Evolutionary conservation across 805 yeast genomes (phyloP), one percentile per base, ranked within the genome.

Genomic region (Lipomyces oligophaga): DNA sequence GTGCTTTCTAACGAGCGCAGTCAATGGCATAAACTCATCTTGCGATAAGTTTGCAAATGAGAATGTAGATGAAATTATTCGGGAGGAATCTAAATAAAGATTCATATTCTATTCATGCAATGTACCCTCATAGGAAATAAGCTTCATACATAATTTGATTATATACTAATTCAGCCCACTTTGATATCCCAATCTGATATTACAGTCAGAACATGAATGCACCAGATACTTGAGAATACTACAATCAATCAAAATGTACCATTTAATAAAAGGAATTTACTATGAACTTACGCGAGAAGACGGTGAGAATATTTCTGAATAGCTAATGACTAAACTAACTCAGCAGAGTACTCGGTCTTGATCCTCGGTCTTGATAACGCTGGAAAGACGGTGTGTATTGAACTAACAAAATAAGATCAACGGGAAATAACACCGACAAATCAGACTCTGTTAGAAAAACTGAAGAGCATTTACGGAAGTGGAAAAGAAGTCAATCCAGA

Each of bases 331-430:
- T n/a, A 21, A 6, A 18, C 15, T 22, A 10, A 28, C 15, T 10
- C 30, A 21, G 7, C 36, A 71, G 86, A 83, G 64, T 85, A 85
- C 61, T 79, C 88, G 1, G 76, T 85, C 2, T 73, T 90, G 38
- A 85, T 90, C 30, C 71, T 90, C 19, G 98, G 98, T 16, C 75
- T 90, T 24, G 97, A 90, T 65, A 89, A 90, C 69, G 96, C 97
- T 0, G 98, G 98, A 1, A 90, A 90, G 64, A 93, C 97, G 11
- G 67, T 64, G 45, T 33, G 63, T 34, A 13, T 4, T 7, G 11
- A 10, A 10, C 13, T 8, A 8, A 13, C 8, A 26, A 13, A 26
- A 13, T 8, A 26, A 13, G 8, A 13, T 13, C 13, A 13, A 26
- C 11, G 30, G 13, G 30, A 26, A 26, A 26, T 26, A 10, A 26